Conservation (phyloP, 805 yeast genomes). For the Hagleromyces aurorensis region DNA sequence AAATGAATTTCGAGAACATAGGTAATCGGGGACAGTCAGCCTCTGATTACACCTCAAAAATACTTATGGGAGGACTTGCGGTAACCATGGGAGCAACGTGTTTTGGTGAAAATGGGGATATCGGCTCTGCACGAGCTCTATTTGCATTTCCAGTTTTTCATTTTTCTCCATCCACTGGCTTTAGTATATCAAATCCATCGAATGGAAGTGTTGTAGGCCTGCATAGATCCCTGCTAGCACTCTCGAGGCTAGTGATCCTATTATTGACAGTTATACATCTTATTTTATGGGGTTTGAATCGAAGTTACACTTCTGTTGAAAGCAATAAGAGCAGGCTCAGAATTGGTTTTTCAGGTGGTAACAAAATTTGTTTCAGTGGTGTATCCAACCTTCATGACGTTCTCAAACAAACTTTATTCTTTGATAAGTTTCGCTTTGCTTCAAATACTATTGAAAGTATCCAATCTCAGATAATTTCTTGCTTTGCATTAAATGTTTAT, state of each 20-base stretch:
- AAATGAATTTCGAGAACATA: constrained; percentile 1
- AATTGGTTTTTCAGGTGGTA: too few relatives aligned
- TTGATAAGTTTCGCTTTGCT: constrained; percentile 15
- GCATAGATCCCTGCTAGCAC: constrained; percentile 21
- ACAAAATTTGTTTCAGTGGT: too few relatives aligned
- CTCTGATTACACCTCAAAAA: constrained; percentile 35
- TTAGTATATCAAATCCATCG: constrained; percentile 16
- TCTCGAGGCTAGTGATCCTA: constrained; percentile 24
- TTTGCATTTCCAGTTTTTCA: constrained; percentile 40
- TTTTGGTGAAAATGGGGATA: constrained; percentile 42
- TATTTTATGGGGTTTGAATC: constrained; percentile 20
- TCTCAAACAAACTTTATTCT: constrained; percentile 13
- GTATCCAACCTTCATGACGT: too few relatives aligned
- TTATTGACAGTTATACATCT: constrained; percentile 24
- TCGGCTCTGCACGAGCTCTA: constrained; percentile 35
- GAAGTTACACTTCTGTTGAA: too few relatives aligned
- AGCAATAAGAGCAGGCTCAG: too few relatives aligned
- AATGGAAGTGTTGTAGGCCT: constrained; percentile 24
- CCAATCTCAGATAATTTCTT: constrained; percentile 15
- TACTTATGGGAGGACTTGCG: constrained; percentile 57
- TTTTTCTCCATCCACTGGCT: constrained; percentile 18
- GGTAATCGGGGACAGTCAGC: too few relatives aligned
- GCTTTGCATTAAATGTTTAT: constrained; percentile 22
- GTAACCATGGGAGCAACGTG: constrained; percentile 56
- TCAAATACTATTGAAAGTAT: constrained; percentile 15